Conservation (phyloP, 2,329 filamentous ascomycete genomes). For the Ceratocystis albifundus region DNA sequence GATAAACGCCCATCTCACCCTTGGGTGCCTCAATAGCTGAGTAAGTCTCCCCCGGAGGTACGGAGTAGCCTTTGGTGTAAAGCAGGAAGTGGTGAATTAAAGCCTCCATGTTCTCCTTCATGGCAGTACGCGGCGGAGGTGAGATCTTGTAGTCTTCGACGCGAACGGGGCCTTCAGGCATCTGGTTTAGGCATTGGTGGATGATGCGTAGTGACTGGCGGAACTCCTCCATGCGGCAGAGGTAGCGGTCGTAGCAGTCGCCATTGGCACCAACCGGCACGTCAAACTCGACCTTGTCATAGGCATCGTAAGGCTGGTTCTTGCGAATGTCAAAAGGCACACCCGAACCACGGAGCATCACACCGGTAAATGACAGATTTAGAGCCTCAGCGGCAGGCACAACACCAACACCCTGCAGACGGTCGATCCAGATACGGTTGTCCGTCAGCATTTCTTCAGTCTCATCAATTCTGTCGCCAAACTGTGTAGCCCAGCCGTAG, state of each 20-base stretch:
- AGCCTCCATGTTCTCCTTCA: slow-evolving; percentile 99
- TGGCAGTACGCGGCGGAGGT: slow-evolving; percentile 86
- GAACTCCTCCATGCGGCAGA: slow-evolving; percentile 99
- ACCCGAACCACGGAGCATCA: slow-evolving; percentile 95
- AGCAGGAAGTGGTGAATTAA: slow-evolving; percentile 98
- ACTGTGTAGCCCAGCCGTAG: slow-evolving; percentile 99
- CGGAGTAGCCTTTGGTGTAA: slow-evolving; percentile 96
- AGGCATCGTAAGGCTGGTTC: slow-evolving; percentile 93
- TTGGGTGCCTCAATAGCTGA: slow-evolving; percentile 98
- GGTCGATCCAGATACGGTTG: slow-evolving; percentile 97
- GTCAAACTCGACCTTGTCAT: slow-evolving; percentile 96
- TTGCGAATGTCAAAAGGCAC: slow-evolving; percentile 95
- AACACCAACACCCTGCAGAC: slow-evolving; percentile 83
- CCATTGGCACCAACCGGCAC: slow-evolving; percentile 93
- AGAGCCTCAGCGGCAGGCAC: slow-evolving; percentile 87
- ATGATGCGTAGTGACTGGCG: slow-evolving; percentile 96
- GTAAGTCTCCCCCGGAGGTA: slow-evolving; percentile 96
- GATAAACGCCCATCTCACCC: slow-evolving; percentile 96
- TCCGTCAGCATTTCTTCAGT: slow-evolving; percentile 97
- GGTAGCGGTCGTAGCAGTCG: slow-evolving; percentile 97
- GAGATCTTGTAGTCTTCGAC: slow-evolving; percentile 99
- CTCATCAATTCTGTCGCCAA: slow-evolving; percentile 95
- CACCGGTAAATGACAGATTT: slow-evolving; percentile 91
- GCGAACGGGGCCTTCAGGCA: slow-evolving; percentile 85
- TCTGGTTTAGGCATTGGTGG: slow-evolving; percentile 97